Percentiles rank a stretch among this genome's conserved stretches.
phyloP scores from a whole-genome alignment of 2,329 filamentous ascomycete genomes.

The Alternaria consortialis region DNA sequence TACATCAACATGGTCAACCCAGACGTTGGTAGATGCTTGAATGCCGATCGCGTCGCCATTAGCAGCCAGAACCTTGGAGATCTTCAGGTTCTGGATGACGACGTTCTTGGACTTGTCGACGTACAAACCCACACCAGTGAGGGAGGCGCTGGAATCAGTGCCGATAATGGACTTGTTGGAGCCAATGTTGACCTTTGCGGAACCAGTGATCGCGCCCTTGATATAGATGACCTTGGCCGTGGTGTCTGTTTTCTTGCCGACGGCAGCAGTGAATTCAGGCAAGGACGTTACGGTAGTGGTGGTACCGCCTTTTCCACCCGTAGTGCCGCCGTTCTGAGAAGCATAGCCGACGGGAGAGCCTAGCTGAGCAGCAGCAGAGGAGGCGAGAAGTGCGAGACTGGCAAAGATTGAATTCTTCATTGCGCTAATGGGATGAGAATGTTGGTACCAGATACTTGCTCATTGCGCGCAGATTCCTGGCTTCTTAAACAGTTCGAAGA shows the following conservation, averaged over 20 bases:
- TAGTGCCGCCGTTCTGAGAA: background rate
- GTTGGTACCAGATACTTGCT: background rate
- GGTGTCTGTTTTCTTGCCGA: slow-evolving; percentile 50
- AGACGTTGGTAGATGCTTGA: slow-evolving; percentile 61
- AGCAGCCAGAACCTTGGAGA: slow-evolving; percentile 56
- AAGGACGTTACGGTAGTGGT: background rate
- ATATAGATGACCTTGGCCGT: slow-evolving; percentile 12
- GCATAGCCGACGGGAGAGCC: background rate
- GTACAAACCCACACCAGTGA: slow-evolving; percentile 50
- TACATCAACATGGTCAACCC: slow-evolving; percentile 74
- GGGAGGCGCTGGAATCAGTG: slow-evolving; percentile 57
- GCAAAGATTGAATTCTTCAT: background rate
- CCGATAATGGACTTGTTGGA: slow-evolving; percentile 63
- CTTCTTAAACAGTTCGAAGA: background rate
- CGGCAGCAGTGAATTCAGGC: slow-evolving; percentile 52
- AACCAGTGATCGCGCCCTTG: background rate
- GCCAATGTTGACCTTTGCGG: slow-evolving; percentile 53
- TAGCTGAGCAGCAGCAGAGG: background rate
- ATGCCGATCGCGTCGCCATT: slow-evolving; percentile 63
- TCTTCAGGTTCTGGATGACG: slow-evolving; percentile 65
- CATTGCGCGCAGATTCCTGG: background rate
- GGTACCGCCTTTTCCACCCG: background rate
- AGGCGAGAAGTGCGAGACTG: background rate
- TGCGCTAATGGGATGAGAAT: background rate
- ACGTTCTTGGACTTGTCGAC: slow-evolving; percentile 57